These are phyloP conservation scores for Actinomortierella wolfii DNA, from an alignment of 371 early-diverging fungal genomes.

Conservation along the genomic window DNA sequence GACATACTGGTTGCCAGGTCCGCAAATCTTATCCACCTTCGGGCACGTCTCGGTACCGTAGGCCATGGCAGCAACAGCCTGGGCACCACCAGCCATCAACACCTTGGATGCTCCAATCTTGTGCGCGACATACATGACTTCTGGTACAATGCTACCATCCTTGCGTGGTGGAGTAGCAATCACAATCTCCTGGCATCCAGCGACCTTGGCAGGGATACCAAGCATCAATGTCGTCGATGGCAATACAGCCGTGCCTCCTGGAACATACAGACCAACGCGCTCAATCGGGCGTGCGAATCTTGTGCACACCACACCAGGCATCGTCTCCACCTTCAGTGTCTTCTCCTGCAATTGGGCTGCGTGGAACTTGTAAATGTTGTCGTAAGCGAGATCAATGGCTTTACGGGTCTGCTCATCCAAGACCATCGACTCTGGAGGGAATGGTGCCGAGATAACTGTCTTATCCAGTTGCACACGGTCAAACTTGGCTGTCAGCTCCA, in stretches of 20 bases:
- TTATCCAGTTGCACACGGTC: slow-evolving; percentile 80
- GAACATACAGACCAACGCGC: slow-evolving; percentile 95
- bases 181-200: slow-evolving; percentile 94
- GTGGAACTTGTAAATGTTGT: slow-evolving; percentile 93
- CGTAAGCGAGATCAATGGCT: slow-evolving; percentile 95
- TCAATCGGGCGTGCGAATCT: slow-evolving; percentile 94
- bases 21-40: slow-evolving; percentile 99
- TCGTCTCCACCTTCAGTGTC: slow-evolving; percentile 86
- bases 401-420: slow-evolving; percentile 70
- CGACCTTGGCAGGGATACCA: slow-evolving; percentile 97
- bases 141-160: slow-evolving; percentile 91
- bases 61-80: slow-evolving; percentile 98
- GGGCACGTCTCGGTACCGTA: slow-evolving; percentile 95
- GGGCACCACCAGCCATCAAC: slow-evolving; percentile 95
- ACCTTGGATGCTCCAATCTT: slow-evolving; percentile 93
- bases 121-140: slow-evolving; percentile 97
- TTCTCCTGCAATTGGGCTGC: slow-evolving; percentile 84
- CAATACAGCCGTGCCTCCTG: slow-evolving; percentile 97
- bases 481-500: slow-evolving; percentile 87
- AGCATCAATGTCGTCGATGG: slow-evolving; percentile 96
- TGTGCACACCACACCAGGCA: slow-evolving; percentile 95
- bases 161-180: slow-evolving; percentile 95
- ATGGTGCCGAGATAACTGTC: slow-evolving; percentile 86
- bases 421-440: slow-evolving; percentile 68
- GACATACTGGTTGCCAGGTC: slow-evolving; percentile 98